Percentiles rank a stretch among this genome's conserved stretches.
Conservation (phyloP, 805 yeast species). For the Yarrowia osloensis region DNA sequence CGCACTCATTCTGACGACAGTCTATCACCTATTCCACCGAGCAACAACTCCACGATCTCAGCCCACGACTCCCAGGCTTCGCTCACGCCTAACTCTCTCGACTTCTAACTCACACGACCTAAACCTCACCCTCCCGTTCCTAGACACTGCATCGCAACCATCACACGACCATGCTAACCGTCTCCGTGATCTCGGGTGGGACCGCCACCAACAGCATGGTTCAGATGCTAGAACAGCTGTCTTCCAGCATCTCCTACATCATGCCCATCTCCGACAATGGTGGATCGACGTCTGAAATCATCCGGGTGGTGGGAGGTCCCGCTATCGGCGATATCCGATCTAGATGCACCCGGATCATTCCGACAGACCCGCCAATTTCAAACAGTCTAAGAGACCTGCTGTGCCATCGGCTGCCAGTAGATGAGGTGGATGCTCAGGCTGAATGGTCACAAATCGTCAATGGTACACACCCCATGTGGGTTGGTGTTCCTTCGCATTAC, state of each 20-base stretch:
- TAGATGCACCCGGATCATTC: slow-evolving; percentile 71
- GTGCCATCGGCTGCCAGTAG: slow-evolving; percentile 54
- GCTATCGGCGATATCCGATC: slow-evolving; percentile 93
- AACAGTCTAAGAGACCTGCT: slow-evolving; percentile 46
- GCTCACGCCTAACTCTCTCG: not conserved
- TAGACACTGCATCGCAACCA: not conserved
- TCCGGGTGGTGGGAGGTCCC: slow-evolving; percentile 88
- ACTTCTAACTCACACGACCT: slow-evolving; percentile 14
- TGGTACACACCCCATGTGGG: slow-evolving; percentile 75
- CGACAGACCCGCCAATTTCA: slow-evolving; percentile 41
- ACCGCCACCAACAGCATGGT: slow-evolving; percentile 79
- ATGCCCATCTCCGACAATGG: slow-evolving; percentile 92
- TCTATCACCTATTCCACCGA: too few species aligned
- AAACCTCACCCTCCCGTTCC: not conserved
- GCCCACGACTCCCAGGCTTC: too few species aligned
- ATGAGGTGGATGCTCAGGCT: slow-evolving; percentile 53
- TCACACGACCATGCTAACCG: slow-evolving; percentile 34
- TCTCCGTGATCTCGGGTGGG: slow-evolving; percentile 43
- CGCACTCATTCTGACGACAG: too few species aligned
- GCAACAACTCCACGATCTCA: too few species aligned
- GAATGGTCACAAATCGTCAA: slow-evolving; percentile 83
- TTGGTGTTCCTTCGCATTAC: slow-evolving; percentile 53
- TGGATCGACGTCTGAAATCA: slow-evolving; percentile 87
- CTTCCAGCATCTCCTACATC: slow-evolving; percentile 57
- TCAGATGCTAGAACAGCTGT: slow-evolving; percentile 52